phyloP scores from a whole-genome alignment of 306 rosid species.

The Ormosia emarginata region DNA sequence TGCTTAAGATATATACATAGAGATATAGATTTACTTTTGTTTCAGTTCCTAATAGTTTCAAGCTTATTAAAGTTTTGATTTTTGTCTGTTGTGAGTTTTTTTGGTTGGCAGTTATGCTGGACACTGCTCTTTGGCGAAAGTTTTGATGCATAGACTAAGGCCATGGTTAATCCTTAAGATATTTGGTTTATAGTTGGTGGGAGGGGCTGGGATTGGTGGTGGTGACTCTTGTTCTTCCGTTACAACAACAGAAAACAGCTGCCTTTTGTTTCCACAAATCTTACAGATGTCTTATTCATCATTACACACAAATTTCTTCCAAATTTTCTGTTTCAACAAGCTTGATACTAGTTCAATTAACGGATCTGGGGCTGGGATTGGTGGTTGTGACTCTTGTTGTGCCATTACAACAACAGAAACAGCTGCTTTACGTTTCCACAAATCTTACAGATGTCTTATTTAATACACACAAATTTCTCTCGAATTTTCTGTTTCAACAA shows the following conservation, averaged over 20 bases:
- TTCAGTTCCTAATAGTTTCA: not conserved
- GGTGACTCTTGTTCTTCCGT: not conserved
- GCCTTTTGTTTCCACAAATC: not conserved
- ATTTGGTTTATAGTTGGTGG: conserved; percentile 4
- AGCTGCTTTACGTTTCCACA: not conserved
- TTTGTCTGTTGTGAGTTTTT: not conserved
- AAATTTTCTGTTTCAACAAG: not conserved
- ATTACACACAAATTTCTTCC: not conserved
- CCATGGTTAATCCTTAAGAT: not conserved
- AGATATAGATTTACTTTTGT: conserved; percentile 7
- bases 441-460: not conserved
- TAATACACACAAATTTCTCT: not conserved
- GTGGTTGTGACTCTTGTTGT: not conserved
- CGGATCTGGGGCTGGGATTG: not conserved
- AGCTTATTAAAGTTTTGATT: not conserved
- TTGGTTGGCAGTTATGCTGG: not conserved
- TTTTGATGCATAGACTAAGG: not conserved
- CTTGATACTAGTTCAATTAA: conserved; percentile 3
- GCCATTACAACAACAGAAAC: not conserved
- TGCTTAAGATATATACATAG: not conserved
- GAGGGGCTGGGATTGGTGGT: not conserved
- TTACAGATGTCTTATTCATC: not conserved
- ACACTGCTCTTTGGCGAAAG: not conserved
- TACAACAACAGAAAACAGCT: not conserved
- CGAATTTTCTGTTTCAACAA: not conserved